A percentile compares a stretch with the other conserved stretches of the same genome.
These are phyloP conservation scores for Euclidium syriacum DNA, from an alignment of 345 rosid species.

Conservation along the genomic window DNA sequence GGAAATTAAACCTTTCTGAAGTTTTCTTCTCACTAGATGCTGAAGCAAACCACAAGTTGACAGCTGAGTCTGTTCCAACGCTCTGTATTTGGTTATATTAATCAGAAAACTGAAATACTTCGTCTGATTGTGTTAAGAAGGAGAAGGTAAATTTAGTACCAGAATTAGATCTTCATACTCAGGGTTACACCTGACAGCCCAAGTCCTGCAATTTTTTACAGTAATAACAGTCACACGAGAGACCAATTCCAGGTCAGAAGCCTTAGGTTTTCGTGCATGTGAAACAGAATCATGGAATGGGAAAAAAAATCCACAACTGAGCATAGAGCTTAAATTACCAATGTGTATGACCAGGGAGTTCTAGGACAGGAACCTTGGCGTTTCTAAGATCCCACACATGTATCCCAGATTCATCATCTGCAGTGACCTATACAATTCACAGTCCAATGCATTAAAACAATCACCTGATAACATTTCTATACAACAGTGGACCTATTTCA, in stretches of 20 bases:
- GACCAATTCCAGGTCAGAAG: not conserved
- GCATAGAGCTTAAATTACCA: constrained; percentile 39
- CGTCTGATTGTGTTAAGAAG: not conserved
- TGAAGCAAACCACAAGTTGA: constrained; percentile 78
- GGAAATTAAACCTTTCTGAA: constrained; percentile 49
- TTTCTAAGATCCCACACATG: constrained; percentile 65
- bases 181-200: constrained; percentile 84
- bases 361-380: constrained; percentile 51
- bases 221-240: not conserved
- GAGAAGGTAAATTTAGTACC: constrained; percentile 37
- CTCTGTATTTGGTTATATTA: constrained; percentile 44
- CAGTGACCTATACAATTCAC: constrained; percentile 45
- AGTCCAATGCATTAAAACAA: not conserved
- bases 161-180: constrained; percentile 69
- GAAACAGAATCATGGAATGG: not conserved
- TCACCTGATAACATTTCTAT: not conserved
- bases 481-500: not conserved
- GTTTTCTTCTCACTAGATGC: constrained; percentile 39
- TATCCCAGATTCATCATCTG: constrained; percentile 69
- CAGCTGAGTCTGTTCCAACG: constrained; percentile 85
- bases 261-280: not conserved
- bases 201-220: constrained; percentile 53
- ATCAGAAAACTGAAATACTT: constrained; percentile 5
- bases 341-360: constrained; percentile 73
- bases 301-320: not conserved